phyloP scores from a whole-genome alignment of 1,139 yeast genomes.

The Yarrowia galli region DNA sequence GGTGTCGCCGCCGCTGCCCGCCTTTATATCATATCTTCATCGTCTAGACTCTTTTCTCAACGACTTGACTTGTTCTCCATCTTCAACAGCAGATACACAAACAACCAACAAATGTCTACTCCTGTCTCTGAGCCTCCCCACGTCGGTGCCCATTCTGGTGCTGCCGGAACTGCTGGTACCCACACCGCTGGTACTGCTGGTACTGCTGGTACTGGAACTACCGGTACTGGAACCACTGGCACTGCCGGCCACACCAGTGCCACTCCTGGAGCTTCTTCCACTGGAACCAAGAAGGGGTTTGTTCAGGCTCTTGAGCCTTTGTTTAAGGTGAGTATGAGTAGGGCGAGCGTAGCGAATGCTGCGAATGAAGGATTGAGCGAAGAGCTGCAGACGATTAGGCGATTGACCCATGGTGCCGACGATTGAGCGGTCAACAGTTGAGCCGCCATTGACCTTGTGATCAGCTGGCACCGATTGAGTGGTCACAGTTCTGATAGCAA shows the following conservation, averaged over 20 bases:
- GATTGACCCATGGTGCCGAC: no score
- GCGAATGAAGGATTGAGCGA: no score
- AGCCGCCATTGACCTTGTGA: no score
- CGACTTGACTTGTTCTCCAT: not conserved
- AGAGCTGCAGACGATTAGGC: no score
- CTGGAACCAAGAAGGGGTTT: slow-evolving; percentile 22
- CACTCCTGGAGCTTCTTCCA: slow-evolving; percentile 22
- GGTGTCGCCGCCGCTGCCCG: slow-evolving; percentile 18
- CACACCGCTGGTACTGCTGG: not conserved
- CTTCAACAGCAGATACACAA: slow-evolving; percentile 2
- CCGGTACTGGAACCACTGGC: not conserved
- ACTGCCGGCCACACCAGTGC: slow-evolving; percentile 2
- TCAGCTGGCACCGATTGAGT: no score
- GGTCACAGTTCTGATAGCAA: no score
- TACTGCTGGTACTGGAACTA: not conserved
- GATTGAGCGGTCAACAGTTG: no score
- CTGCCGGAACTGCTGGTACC: not conserved
- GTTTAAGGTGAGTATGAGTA: slow-evolving; percentile 32
- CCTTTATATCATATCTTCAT: not conserved
- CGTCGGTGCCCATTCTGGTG: not conserved
- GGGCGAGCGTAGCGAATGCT: not conserved
- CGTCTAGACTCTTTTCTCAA: no score
- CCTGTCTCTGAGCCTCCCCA: slow-evolving; percentile 9
- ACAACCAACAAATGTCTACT: slow-evolving; percentile 9
- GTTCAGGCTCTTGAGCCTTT: slow-evolving; percentile 33